phyloP scores from a whole-genome alignment of 2,329 filamentous ascomycete species.

The Aureobasidium uvarum region DNA sequence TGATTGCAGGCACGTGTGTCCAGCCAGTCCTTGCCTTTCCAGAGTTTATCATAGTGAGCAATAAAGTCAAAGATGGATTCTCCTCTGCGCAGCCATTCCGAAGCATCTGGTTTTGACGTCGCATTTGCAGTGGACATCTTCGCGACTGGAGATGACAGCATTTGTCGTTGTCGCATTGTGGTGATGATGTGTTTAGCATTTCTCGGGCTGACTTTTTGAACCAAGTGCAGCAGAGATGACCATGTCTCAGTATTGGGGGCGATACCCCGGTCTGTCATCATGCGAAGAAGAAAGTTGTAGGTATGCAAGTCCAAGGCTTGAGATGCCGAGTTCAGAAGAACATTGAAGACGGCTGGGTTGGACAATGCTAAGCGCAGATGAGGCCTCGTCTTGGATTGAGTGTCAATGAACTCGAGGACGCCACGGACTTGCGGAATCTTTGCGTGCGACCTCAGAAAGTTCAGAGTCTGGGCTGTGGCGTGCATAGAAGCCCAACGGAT shows the following conservation, averaged over 20 bases:
- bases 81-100: constrained; percentile 27
- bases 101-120: constrained; percentile 28
- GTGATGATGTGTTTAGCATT: constrained; percentile 27
- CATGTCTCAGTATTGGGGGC: constrained; percentile 32
- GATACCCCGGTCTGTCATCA: constrained; percentile 32
- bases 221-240: constrained; percentile 26
- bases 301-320: constrained; percentile 33
- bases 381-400: not conserved
- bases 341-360: constrained; percentile 30
- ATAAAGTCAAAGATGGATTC: constrained; percentile 30
- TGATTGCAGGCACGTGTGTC: constrained; percentile 25
- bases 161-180: constrained; percentile 32
- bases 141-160: constrained; percentile 29
- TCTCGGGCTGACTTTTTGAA: constrained; percentile 6
- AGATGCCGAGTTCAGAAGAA: constrained; percentile 32
- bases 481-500: constrained; percentile 28
- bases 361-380: not conserved
- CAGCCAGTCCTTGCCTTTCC: constrained; percentile 32
- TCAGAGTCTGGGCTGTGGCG: constrained; percentile 31
- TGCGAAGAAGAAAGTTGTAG: constrained; percentile 32
- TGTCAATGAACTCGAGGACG: constrained; percentile 30
- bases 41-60: constrained; percentile 29
- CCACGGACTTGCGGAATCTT: constrained; percentile 29
- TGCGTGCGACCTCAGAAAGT: constrained; percentile 30
- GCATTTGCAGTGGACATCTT: constrained; percentile 15